Conservation (phyloP, 2,329 filamentous ascomycete species). For the Sclerotiophoma versabilis region DNA sequence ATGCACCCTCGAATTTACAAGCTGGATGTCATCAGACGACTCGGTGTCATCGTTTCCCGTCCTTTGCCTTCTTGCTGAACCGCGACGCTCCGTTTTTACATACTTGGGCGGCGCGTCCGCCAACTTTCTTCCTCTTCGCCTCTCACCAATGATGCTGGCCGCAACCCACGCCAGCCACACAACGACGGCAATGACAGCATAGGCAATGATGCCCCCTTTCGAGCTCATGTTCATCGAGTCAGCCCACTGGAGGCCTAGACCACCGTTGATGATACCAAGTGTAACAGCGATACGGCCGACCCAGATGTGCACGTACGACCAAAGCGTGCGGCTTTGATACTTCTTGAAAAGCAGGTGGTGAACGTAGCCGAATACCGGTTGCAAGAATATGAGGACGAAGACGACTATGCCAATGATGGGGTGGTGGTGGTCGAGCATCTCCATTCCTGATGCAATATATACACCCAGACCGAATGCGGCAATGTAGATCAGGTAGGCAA, state of each 20-base stretch:
- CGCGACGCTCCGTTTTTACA: not conserved
- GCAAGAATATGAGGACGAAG: conserved; percentile 60
- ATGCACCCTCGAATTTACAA: conserved; percentile 4
- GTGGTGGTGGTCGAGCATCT: conserved; percentile 53
- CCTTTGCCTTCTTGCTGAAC: not conserved
- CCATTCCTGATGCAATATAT: conserved; percentile 53
- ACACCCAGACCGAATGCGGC: conserved; percentile 61
- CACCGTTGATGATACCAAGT: conserved; percentile 65
- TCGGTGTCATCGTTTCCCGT: not conserved
- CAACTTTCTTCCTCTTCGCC: conserved; percentile 21
- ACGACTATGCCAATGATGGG: conserved; percentile 63
- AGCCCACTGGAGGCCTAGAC: conserved; percentile 60
- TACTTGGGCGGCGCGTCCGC: conserved; percentile 26
- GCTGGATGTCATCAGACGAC: conserved; percentile 4
- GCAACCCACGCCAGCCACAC: conserved; percentile 50
- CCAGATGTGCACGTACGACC: conserved; percentile 63
- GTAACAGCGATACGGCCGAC: conserved; percentile 59
- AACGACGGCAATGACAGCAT: conserved; percentile 58
- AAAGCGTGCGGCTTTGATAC: conserved; percentile 53
- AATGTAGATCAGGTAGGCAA: conserved; percentile 57
- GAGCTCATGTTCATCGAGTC: conserved; percentile 48
- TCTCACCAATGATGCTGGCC: conserved; percentile 40
- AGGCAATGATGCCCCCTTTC: conserved; percentile 52
- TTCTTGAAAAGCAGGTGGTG: conserved; percentile 62
- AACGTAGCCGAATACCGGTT: conserved; percentile 59